Percentiles rank a stretch among this genome's conserved stretches.
Conservation (phyloP, 441 rosid genomes). For the Capsella rubella region DNA sequence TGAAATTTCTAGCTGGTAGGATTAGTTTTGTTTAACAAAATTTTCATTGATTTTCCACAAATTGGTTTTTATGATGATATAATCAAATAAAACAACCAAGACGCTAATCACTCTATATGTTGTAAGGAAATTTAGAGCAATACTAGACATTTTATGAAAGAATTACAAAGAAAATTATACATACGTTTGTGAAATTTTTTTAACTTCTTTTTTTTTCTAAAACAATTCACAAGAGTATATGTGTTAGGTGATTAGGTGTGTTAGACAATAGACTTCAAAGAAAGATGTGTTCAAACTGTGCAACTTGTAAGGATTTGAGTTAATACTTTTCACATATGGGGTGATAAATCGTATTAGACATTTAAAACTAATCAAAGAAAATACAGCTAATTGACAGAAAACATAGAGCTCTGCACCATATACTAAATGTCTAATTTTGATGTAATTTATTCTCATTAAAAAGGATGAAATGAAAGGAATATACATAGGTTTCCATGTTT, state of each 20-base stretch:
- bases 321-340: conserved; percentile 30
- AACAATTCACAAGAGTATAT: neutral
- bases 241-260: conserved; percentile 19
- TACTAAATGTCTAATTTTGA: conserved; percentile 25
- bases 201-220: neutral
- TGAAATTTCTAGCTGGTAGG: neutral
- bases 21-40: neutral
- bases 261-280: neutral
- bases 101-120: neutral
- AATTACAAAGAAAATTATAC: neutral
- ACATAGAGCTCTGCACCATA: conserved; percentile 38
- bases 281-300: neutral
- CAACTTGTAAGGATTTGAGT: conserved; percentile 36
- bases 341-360: conserved; percentile 18
- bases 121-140: neutral
- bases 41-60: too few species aligned
- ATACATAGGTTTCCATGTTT: neutral
- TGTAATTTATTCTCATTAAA: neutral
- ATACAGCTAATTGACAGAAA: conserved; percentile 44
- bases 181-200: neutral
- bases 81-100: neutral
- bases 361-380: neutral
- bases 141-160: neutral
- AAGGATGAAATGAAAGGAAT: neutral
- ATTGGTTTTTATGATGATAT: too few species aligned